Percentiles rank a stretch among this genome's conserved stretches.
These are phyloP conservation scores for Petunia axillaris DNA, from an alignment of 257 asterid genomes.

Conservation along the genomic window DNA sequence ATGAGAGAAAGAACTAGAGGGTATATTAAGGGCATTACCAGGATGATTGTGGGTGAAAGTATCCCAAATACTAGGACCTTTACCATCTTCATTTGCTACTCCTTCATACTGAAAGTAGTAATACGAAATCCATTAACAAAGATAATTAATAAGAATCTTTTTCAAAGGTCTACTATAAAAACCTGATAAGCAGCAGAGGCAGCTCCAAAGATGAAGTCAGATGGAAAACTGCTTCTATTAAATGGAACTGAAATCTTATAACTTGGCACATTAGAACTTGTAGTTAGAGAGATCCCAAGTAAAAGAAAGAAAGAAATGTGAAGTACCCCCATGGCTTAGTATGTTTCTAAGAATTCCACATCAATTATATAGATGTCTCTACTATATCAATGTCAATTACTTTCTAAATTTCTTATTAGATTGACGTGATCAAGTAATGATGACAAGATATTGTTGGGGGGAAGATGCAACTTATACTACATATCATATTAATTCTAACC, in stretches of 20 bases:
- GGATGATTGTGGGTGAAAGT: constrained; percentile 33
- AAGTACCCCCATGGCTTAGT: not conserved
- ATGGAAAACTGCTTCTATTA: constrained; percentile 28
- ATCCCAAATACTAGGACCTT: constrained; percentile 42
- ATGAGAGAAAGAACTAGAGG: not conserved
- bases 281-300: not conserved
- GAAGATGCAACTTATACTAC: not conserved
- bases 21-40: constrained; percentile 20
- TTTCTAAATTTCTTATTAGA: not conserved
- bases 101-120: constrained; percentile 33
- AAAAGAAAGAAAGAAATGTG: constrained; percentile 8
- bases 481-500: no score
- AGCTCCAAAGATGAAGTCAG: constrained; percentile 28
- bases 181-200: constrained; percentile 32
- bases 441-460: not conserved
- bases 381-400: not conserved
- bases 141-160: not conserved
- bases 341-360: constrained; percentile 12
- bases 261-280: not conserved
- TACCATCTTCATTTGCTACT: constrained; percentile 36
- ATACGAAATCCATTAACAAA: not conserved
- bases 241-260: constrained; percentile 22
- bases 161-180: not conserved
- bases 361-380: constrained; percentile 2
- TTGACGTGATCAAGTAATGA: not conserved